These are phyloP conservation scores for Leptographium flavum DNA, from an alignment of 2,329 filamentous ascomycete genomes.

Conservation along the genomic window DNA sequence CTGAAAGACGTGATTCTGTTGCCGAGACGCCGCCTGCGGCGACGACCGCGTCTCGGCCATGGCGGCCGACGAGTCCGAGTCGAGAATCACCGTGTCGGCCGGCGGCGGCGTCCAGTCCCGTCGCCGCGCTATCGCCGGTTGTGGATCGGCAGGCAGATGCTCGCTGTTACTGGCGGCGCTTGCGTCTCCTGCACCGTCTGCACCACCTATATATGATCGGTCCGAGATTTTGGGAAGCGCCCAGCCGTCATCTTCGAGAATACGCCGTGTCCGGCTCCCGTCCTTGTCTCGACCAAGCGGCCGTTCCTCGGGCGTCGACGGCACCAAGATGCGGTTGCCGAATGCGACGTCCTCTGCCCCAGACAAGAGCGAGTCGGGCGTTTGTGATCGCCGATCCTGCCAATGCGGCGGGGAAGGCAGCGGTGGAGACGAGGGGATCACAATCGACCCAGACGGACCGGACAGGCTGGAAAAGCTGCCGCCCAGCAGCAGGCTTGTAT, in stretches of 20 bases:
- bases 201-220: no score
- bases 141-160: slow-evolving; percentile 14
- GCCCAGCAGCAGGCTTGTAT: neutral
- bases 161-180: neutral
- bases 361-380: neutral
- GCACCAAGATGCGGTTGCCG: neutral
- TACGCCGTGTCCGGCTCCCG: neutral
- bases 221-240: neutral
- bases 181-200: no score
- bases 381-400: neutral
- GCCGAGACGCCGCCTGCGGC: slow-evolving; percentile 3
- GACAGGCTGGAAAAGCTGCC: no score
- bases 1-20: slow-evolving; percentile 22
- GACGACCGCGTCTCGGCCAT: slow-evolving; percentile 15
- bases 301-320: neutral
- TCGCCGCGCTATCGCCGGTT: slow-evolving; percentile 39
- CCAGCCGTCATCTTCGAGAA: neutral
- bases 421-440: slow-evolving; percentile 6
- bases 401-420: neutral
- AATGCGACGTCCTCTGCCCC: neutral
- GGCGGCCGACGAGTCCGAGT: slow-evolving; percentile 18
- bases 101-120: slow-evolving; percentile 53
- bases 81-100: slow-evolving; percentile 4
- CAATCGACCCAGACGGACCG: neutral
- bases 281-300: neutral